phyloP scores from a whole-genome alignment of 371 early-diverging fungal genomes.

The Apophysomyces trapeziformis region DNA sequence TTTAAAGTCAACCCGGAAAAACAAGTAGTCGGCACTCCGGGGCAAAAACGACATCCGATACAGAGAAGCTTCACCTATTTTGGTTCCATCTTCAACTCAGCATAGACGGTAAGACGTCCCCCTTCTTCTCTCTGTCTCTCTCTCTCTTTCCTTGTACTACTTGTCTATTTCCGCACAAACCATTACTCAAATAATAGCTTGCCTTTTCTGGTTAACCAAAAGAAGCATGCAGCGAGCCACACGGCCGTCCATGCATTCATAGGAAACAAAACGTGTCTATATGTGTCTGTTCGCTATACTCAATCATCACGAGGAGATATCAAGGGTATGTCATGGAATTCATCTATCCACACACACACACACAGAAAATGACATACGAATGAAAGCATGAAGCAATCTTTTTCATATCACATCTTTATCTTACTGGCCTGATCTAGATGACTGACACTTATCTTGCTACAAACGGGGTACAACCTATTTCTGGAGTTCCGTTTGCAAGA shows the following conservation, averaged over 20 bases:
- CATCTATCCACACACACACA: background rate
- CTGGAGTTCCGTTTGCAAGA: too few species aligned
- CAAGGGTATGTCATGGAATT: background rate
- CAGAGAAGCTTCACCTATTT: background rate
- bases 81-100: background rate
- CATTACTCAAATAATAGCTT: background rate
- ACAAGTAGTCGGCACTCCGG: background rate
- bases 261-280: too few species aligned
- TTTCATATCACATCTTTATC: too few species aligned
- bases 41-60: slow-evolving; percentile 1
- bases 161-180: background rate
- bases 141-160: background rate
- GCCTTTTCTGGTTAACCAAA: background rate
- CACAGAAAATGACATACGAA: background rate
- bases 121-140: background rate
- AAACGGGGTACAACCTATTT: too few species aligned
- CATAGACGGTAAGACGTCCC: background rate
- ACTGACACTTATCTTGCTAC: too few species aligned
- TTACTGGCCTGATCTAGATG: background rate
- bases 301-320: background rate
- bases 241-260: background rate
- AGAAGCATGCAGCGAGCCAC: background rate
- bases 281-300: too few species aligned
- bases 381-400: background rate
- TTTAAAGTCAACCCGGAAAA: background rate